These are phyloP conservation scores for Mikania micrantha DNA, from an alignment of 129 eudicot genomes.

Conservation along the genomic window DNA sequence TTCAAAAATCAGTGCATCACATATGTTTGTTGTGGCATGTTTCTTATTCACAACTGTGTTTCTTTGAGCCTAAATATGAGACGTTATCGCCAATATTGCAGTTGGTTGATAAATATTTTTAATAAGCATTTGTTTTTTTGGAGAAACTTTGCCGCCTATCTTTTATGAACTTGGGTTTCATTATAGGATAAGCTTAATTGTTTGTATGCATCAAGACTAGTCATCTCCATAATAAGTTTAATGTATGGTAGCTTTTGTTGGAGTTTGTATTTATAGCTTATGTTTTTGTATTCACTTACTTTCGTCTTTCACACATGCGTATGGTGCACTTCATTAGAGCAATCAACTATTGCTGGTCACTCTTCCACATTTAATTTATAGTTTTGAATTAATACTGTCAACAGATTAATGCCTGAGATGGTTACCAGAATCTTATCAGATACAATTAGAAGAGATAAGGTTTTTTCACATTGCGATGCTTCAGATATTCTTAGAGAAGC, in stretches of 20 bases:
- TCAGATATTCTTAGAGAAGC: conserved; percentile 93
- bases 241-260: background rate
- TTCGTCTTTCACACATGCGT: background rate
- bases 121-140: background rate
- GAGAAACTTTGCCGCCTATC: background rate
- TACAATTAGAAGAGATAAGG: conserved; percentile 49
- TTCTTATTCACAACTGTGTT: background rate
- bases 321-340: background rate
- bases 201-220: background rate
- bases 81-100: background rate
- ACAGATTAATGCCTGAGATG: conserved; percentile 77
- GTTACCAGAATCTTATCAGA: conserved; percentile 66
- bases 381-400: conserved; percentile 3
- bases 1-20: background rate
- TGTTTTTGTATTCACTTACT: background rate
- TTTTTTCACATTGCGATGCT: conserved; percentile 68
- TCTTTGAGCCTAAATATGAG: background rate
- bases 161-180: background rate
- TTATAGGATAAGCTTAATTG: background rate
- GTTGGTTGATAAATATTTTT: background rate
- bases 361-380: background rate
- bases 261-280: too few species aligned
- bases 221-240: too few species aligned
- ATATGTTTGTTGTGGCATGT: background rate
- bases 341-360: background rate